Conservation (phyloP, 2,329 filamentous ascomycete species). For the Apiospora sp. region DNA sequence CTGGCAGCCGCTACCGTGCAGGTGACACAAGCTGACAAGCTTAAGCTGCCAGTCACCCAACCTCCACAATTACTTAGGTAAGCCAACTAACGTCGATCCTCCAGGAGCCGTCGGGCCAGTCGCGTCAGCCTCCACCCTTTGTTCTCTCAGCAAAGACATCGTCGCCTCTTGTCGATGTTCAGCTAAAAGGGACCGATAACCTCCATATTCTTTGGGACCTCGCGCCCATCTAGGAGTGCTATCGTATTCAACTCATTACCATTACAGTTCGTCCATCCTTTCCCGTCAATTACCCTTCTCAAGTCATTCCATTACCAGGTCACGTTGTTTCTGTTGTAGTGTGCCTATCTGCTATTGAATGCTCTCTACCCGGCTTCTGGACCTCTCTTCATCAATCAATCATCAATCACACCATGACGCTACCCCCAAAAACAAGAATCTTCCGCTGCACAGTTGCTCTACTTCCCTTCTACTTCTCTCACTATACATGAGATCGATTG, state of each 20-base stretch:
- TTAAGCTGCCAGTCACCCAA: background rate
- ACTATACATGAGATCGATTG: slow-evolving; percentile 36
- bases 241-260: slow-evolving; percentile 23
- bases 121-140: slow-evolving; percentile 20
- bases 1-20: background rate
- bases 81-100: slow-evolving; percentile 7
- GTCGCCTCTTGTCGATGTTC: slow-evolving; percentile 21
- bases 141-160: slow-evolving; percentile 21
- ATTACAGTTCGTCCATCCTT: slow-evolving; percentile 46
- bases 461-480: slow-evolving; percentile 20
- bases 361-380: slow-evolving; percentile 20
- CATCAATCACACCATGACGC: slow-evolving; percentile 20
- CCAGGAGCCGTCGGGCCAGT: background rate
- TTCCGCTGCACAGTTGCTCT: slow-evolving; percentile 19
- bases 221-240: slow-evolving; percentile 25
- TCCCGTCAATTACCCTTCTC: slow-evolving; percentile 35
- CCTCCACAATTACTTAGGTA: slow-evolving; percentile 16
- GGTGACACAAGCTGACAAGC: background rate
- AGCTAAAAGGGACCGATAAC: slow-evolving; percentile 23
- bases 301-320: slow-evolving; percentile 30
- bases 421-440: slow-evolving; percentile 12
- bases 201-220: slow-evolving; percentile 28
- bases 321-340: slow-evolving; percentile 29
- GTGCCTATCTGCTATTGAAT: slow-evolving; percentile 24
- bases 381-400: slow-evolving; percentile 18